Base-by-base conservation (phyloP, 2,329 filamentous ascomycete genomes). In the Arthroderma uncinatum region DNA sequence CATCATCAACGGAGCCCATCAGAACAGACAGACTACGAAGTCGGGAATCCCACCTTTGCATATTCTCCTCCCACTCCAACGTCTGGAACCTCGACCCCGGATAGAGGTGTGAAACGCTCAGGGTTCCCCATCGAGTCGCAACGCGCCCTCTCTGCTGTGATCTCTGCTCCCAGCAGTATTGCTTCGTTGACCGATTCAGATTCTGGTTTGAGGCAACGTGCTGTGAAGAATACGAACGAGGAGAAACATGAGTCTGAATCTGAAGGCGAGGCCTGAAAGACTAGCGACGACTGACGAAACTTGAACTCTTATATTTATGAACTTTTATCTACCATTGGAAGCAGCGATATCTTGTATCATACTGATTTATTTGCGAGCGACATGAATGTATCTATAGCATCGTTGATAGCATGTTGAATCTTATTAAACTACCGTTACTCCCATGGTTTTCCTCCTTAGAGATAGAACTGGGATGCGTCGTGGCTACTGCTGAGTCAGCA, bases 11-110 rank as follows among this genome's bases (percentile, higher is more conserved):
- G 39, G n/a, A 55, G 37, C 16, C 53, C 14, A 5, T 55, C 53
- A 5, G 53, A 54, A 12, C 56, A 58, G 34, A 52, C 56, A 21
- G 57, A 58, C 28, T 54, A 52, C 19, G 59, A 57, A 44, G 36
- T 58, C 39, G 56, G 48, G 23, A 72, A 68, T 56, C 70, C 71
- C 6, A 67, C 62, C 1, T 65, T 70, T 52, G 63, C 67, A 1
- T 74, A 73, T 59, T 65, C 68, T 8, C 72, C 72, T 10, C 72
- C 71, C 8, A 74, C 72, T 5, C 72, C 72, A 4, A 67, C 65
- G 0, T 73, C 71, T 0, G 66, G 66, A n/a, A 39, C 53, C 37
- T 39, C 54, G 10, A 54, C 33, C n/a, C 55, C 53, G 9, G 47
- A 50, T n/a, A 28, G 47, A 50, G 8, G 2, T 33, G 23, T 12